A percentile compares a stretch with the other conserved stretches of the same genome.
Conservation (phyloP, 306 rosid genomes). For the Calophaca sinica region DNA sequence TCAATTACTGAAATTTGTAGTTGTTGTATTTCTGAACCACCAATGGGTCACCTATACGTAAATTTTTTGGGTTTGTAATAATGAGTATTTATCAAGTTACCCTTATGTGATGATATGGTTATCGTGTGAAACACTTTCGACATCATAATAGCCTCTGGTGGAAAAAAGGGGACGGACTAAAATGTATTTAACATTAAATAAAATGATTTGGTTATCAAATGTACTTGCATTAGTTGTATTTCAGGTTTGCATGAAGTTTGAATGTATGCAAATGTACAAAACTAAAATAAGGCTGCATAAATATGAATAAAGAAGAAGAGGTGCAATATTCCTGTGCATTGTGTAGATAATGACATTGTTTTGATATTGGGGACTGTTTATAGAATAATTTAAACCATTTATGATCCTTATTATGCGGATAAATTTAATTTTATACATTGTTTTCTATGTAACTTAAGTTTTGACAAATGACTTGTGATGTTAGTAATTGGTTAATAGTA, state of each 20-base stretch:
- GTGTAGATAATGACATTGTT: background rate
- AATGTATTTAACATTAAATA: background rate
- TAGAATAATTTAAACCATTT: background rate
- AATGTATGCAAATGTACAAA: background rate
- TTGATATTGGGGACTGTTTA: background rate
- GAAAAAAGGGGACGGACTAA: background rate
- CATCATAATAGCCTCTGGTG: background rate
- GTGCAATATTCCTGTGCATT: background rate
- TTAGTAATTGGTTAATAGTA: background rate
- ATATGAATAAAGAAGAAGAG: constrained; percentile 7
- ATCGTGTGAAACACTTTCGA: constrained; percentile 4
- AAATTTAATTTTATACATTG: background rate
- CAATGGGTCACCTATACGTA: background rate
- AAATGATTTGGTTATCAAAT: too few species aligned
- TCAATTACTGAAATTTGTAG: background rate
- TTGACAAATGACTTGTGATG: background rate
- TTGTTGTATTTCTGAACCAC: background rate
- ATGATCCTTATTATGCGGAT: background rate
- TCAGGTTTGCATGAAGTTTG: constrained; percentile 13
- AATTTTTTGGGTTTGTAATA: constrained; percentile 2
- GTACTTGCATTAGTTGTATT: background rate
- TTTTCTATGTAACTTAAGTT: background rate
- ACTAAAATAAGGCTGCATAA: background rate
- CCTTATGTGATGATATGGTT: constrained; percentile 22
- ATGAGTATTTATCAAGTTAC: background rate